phyloP scores from a whole-genome alignment of 2,329 filamentous ascomycete genomes.

The Madurella fahalii region DNA sequence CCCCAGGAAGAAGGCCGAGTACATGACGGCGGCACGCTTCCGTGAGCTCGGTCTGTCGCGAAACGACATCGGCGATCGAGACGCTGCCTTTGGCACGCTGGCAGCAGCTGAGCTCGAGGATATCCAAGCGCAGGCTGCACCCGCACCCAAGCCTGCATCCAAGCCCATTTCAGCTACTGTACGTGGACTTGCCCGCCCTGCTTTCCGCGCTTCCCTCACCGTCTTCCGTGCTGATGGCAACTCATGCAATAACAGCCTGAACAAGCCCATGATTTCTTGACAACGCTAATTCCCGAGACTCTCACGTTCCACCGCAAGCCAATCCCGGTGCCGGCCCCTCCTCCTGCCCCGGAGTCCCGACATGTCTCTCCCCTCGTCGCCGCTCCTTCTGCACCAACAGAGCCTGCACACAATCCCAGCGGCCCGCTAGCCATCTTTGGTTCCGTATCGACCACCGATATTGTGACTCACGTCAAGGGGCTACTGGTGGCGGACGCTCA shows the following conservation, averaged over 20 bases:
- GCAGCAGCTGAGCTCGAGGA: neutral
- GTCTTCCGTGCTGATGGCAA: neutral
- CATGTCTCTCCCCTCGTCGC: constrained; percentile 24
- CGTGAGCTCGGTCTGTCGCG: constrained; percentile 29
- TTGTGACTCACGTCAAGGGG: constrained; percentile 34
- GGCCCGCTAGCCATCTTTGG: constrained; percentile 36
- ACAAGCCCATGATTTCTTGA: constrained; percentile 34
- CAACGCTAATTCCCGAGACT: constrained; percentile 33
- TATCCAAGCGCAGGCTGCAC: neutral
- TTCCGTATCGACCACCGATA: constrained; percentile 39
- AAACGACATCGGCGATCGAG: constrained; percentile 30
- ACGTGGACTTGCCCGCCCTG: neutral
- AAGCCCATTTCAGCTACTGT: constrained; percentile 1
- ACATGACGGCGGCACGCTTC: constrained; percentile 33
- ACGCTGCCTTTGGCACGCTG: constrained; percentile 27
- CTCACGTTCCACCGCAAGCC: constrained; percentile 39
- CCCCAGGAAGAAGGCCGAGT: constrained; percentile 33
- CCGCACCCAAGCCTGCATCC: neutral
- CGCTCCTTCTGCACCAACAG: constrained; percentile 18
- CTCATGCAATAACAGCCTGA: constrained; percentile 29
- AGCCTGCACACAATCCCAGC: constrained; percentile 5
- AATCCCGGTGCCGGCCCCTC: constrained; percentile 26
- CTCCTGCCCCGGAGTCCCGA: constrained; percentile 12
- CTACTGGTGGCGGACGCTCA: constrained; percentile 32
- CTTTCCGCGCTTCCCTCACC: neutral